Percentiles rank a stretch among this genome's conserved stretches.
Evolutionary conservation across 805 yeast species (phyloP).

Genomic region (Wickerhamiella allomyrinae): DNA sequence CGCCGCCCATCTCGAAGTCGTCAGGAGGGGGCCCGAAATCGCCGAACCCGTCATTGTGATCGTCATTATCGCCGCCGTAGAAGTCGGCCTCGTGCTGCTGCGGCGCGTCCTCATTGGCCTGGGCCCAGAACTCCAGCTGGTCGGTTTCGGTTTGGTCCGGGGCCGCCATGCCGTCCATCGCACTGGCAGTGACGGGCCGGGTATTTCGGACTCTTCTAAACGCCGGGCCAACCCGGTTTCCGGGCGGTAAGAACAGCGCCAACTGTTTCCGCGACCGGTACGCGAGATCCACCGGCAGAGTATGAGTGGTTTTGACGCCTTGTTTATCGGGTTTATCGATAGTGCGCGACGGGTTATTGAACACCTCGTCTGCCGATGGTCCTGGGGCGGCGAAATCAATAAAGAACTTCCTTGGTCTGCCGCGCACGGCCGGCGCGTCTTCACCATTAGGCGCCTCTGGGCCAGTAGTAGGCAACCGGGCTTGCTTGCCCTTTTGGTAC

Average conservation of each 20-base stretch:
- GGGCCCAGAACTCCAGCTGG: slow-evolving; percentile 47
- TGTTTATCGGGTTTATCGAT: slow-evolving; percentile 21
- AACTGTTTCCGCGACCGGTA: slow-evolving; percentile 58
- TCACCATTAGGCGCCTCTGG: not conserved
- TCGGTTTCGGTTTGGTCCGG: not conserved
- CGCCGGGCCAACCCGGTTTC: slow-evolving; percentile 15
- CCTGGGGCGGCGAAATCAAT: slow-evolving; percentile 29
- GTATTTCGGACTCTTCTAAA: slow-evolving; percentile 3
- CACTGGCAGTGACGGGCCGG: not conserved
- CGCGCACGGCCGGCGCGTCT: not conserved
- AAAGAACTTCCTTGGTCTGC: slow-evolving; percentile 24
- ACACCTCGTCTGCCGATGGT: slow-evolving; percentile 3
- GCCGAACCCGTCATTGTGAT: slow-evolving; percentile 6
- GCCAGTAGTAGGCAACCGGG: not conserved
- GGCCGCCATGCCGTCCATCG: not conserved
- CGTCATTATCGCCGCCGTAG: slow-evolving; percentile 9
- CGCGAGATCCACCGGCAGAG: slow-evolving; percentile 59
- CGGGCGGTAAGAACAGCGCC: slow-evolving; percentile 55
- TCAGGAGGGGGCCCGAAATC: slow-evolving; percentile 7
- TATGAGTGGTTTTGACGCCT: slow-evolving; percentile 27
- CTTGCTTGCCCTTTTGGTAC: not conserved
- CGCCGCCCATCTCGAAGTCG: not conserved
- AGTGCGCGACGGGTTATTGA: slow-evolving; percentile 19
- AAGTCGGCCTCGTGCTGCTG: slow-evolving; percentile 17
- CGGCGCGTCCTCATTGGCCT: slow-evolving; percentile 24